Percentiles rank a stretch among this genome's conserved stretches.
Evolutionary conservation across 768 basidiomycete species (phyloP).

Genomic region (Lactifluus piperatus): DNA sequence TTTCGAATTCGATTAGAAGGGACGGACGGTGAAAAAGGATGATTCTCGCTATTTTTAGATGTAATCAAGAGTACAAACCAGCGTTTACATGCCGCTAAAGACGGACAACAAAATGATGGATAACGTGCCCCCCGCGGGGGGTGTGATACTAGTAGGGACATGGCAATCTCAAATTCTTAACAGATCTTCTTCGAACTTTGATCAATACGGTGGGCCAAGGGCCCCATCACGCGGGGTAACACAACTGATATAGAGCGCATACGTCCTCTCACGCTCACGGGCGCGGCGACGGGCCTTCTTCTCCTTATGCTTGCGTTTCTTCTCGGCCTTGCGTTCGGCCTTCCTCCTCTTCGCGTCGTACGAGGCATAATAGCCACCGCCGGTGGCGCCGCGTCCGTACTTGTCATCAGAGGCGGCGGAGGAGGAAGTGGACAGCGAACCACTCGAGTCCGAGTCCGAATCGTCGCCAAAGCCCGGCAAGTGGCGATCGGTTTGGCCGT

Average conservation of each 20-base stretch:
- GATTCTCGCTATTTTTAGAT: neutral
- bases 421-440: constrained; percentile 31
- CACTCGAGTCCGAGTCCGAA: constrained; percentile 33
- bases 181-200: no score
- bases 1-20: neutral
- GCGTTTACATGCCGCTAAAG: neutral
- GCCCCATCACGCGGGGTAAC: constrained; percentile 27
- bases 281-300: constrained; percentile 53
- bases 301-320: constrained; percentile 52
- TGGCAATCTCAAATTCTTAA: no score
- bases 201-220: constrained; percentile 14
- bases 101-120: neutral
- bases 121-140: no score
- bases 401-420: constrained; percentile 30
- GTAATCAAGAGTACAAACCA: constrained; percentile 1
- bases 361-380: constrained; percentile 24
- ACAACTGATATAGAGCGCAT: constrained; percentile 54
- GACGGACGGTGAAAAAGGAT: neutral
- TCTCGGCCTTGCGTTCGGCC: constrained; percentile 47
- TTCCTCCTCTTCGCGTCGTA: constrained; percentile 46
- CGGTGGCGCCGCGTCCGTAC: constrained; percentile 31
- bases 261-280: constrained; percentile 52
- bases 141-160: no score
- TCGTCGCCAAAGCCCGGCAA: constrained; percentile 41
- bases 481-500: constrained; percentile 46